Evolutionary conservation across 805 yeast species (phyloP), one percentile per base, ranked within the genome.

Genomic region (Ogataea parapolymorpha): DNA sequence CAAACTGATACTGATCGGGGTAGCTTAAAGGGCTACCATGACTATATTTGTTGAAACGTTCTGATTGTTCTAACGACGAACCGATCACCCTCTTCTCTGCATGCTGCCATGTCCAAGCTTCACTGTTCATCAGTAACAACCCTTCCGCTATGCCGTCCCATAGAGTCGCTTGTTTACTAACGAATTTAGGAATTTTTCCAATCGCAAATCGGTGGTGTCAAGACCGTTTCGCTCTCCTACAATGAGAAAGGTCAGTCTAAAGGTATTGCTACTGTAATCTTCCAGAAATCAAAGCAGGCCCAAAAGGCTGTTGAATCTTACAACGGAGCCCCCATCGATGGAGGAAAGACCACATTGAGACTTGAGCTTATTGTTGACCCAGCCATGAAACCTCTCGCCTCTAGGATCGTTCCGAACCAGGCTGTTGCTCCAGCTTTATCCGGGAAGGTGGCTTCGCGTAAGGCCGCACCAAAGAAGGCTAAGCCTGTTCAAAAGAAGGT

Each of bases 271-370:
- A 88, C 93, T 43, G 77, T 93, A 56, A 72, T 82, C 44, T 93
- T 93, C 73, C 79, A 70, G 59, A 71, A 73, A 44, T 63, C 77
- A 37, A 80, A 81, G 45, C 74, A 75, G 62, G 98, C 98, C 38
- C 68, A 76, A 47, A 73, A 70, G 56, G 95, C 96, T 36, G 85
- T 85, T 56, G 78, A 80, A 58, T 82, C 81, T 58, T 91, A 83
- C 71, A 85, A 91, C 65, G 91, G 93, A 59, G 91, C 95, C 32
- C 90, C 96, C 58, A 85, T 93, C 56, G 99, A 93, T 61, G 82
- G 82, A 41, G 97, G 97, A 46, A 75, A 80, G 46, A 65, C 77
- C 51, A 83, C 74, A 63, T 77, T 93, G 73, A 84, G 76, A 65
- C 68, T 78, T 39, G 96, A 89, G 66, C 71, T 93, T 58, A 77